A percentile compares a stretch with the other conserved stretches of the same genome.
Evolutionary conservation across 1,284 basidiomycete species (phyloP).

Genomic region (Leccinum fallax): DNA sequence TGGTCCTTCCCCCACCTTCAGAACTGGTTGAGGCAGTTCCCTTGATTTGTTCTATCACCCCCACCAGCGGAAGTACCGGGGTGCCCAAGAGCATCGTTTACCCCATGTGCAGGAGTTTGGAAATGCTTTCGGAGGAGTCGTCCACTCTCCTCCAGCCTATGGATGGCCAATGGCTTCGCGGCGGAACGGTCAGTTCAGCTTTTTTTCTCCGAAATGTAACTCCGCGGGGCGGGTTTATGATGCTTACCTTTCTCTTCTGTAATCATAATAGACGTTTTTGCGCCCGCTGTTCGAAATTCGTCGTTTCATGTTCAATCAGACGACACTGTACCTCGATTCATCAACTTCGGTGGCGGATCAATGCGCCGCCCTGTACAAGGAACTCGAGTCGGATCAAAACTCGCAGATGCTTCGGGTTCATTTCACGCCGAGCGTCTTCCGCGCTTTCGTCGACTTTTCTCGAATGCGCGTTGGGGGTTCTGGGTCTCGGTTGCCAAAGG

Average conservation of each 20-base stretch:
- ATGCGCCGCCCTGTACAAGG: slow-evolving; percentile 25
- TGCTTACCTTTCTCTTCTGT: not conserved
- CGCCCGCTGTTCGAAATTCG: slow-evolving; percentile 33
- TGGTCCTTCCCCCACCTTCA: slow-evolving; percentile 11
- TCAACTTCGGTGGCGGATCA: slow-evolving; percentile 29
- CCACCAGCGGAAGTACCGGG: slow-evolving; percentile 31
- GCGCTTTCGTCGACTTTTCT: slow-evolving; percentile 28
- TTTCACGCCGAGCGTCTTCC: slow-evolving; percentile 31
- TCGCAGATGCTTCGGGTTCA: slow-evolving; percentile 28
- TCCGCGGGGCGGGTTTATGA: not conserved
- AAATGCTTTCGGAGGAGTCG: slow-evolving; percentile 27
- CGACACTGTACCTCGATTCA: slow-evolving; percentile 29
- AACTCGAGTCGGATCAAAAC: slow-evolving; percentile 25
- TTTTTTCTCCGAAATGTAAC: not conserved
- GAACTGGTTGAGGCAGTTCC: slow-evolving; percentile 20
- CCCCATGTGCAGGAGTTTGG: slow-evolving; percentile 28
- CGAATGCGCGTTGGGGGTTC: slow-evolving; percentile 20
- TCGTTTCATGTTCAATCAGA: slow-evolving; percentile 34
- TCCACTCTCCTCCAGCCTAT: slow-evolving; percentile 24
- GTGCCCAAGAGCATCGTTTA: slow-evolving; percentile 33
- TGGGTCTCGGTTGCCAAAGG: slow-evolving; percentile 12
- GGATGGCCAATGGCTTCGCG: slow-evolving; percentile 34
- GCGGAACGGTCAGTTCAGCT: slow-evolving; percentile 24
- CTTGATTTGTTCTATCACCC: slow-evolving; percentile 27
- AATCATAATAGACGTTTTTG: slow-evolving; percentile 24